phyloP scores from a whole-genome alignment of 148 eudicot genomes.

The Cornus kousa region DNA sequence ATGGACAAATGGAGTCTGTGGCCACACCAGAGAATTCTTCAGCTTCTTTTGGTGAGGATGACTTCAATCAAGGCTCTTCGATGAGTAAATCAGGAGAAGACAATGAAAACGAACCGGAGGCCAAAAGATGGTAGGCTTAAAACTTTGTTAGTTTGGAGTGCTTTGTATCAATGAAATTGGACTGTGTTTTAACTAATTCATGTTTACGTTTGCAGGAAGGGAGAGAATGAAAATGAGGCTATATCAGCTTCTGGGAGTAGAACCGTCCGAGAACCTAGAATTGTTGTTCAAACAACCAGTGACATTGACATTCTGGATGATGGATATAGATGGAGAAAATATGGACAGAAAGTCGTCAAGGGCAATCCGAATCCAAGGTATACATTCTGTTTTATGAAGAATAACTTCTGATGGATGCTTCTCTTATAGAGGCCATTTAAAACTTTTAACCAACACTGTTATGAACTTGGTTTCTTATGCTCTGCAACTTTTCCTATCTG shows the following conservation, averaged over 20 bases:
- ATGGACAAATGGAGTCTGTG: constrained; percentile 27
- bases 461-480: neutral
- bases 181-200: neutral
- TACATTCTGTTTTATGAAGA: neutral
- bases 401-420: too few species aligned
- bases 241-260: constrained; percentile 62
- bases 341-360: constrained; percentile 86
- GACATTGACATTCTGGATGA: constrained; percentile 85
- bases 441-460: neutral
- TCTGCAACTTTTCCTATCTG: neutral
- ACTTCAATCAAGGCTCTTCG: constrained; percentile 59
- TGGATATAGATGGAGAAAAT: constrained; percentile 79
- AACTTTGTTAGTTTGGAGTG: neutral
- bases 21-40: constrained; percentile 69
- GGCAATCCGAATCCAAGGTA: constrained; percentile 89
- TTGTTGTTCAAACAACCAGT: constrained; percentile 81
- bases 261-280: constrained; percentile 72
- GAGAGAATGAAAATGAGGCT: constrained; percentile 66
- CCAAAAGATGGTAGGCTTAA: constrained; percentile 66
- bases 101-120: constrained; percentile 53
- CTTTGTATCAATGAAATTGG: neutral
- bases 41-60: constrained; percentile 61
- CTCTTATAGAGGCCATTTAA: too few species aligned
- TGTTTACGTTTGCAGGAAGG: constrained; percentile 45
- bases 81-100: constrained; percentile 55